Base-by-base conservation (phyloP, 2,329 filamentous ascomycete species). In the Botryotinia convoluta region DNA sequence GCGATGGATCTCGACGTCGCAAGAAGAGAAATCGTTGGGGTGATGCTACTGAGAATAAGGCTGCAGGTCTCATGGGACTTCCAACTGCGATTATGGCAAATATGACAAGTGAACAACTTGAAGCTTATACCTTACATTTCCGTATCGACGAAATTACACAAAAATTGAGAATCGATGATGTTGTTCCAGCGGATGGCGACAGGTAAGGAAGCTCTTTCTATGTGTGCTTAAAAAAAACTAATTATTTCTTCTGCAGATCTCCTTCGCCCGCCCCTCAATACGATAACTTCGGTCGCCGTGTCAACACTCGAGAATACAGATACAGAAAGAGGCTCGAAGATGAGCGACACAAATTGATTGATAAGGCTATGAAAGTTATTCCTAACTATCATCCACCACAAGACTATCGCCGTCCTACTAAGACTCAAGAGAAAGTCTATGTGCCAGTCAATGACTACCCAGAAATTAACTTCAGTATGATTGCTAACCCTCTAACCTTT, bases 391-490 rank as follows among this genome's bases (percentile, higher is more conserved):
- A 98, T 83, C 96, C 96, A 81, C 96, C 96, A 74, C 93, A 95
- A 88, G 96, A 99, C 84, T 99, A 99, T 84, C 94, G 96, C 84
- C 93, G 96, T 81, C 96, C 96, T 76, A 98, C 95, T 83, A 99
- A 99, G 92, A 99, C 96, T 83, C 96, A 99, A 86, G 96, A 99
- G 89, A 99, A 99, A 89, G 97, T 99, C 92, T 99, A 99, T 84
- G 96, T 99, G 84, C 96, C 96, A 83, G 96, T 99, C 87, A 99
- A 99, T 90, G 96, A 99, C 85, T 99, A 99, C 84, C 96, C 96
- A 88, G 96, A 99, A 85, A 98, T 99, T 91, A 99, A 99, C 92
- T 99, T 99, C 94, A 99, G 96, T 99, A 98, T 95, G 95, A 95
- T 96, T 95, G 92, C 95, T 97, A 97, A 97, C 94, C 94, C 94